A percentile compares a stretch with the other conserved stretches of the same genome.
Conservation (phyloP, 495 filamentous ascomycete species). For the Aspergillus mulundensis region DNA sequence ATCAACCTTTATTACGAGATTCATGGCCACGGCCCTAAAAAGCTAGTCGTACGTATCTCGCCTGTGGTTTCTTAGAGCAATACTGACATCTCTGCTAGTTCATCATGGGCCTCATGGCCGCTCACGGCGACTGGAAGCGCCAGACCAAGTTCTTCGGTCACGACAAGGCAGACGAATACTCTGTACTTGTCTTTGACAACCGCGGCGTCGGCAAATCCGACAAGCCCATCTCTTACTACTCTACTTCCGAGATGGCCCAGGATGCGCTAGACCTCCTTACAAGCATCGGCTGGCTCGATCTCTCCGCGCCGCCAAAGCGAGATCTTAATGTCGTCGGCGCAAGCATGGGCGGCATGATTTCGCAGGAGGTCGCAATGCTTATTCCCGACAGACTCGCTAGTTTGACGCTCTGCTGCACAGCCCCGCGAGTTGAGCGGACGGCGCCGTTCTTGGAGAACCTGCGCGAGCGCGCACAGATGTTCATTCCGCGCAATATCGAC, state of each 20-base stretch:
- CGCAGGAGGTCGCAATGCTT: conserved; percentile 68
- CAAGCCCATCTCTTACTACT: conserved; percentile 55
- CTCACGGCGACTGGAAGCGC: conserved; percentile 62
- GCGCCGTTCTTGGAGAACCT: conserved; percentile 61
- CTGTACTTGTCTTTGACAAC: conserved; percentile 69
- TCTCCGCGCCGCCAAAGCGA: conserved; percentile 54
- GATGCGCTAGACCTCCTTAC: conserved; percentile 61
- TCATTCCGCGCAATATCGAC: conserved; percentile 66
- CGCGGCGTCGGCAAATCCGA: conserved; percentile 70
- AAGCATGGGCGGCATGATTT: conserved; percentile 84
- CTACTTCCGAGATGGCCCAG: conserved; percentile 54
- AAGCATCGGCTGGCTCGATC: conserved; percentile 52
- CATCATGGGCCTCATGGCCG: conserved; percentile 31
- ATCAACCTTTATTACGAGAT: conserved; percentile 71
- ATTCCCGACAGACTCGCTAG: conserved; percentile 60
- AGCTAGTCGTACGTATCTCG: conserved; percentile 59
- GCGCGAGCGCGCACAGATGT: conserved; percentile 54
- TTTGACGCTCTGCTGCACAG: conserved; percentile 65
- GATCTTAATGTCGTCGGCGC: conserved; percentile 69
- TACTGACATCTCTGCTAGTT: conserved; percentile 11
- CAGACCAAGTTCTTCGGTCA: conserved; percentile 76
- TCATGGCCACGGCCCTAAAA: conserved; percentile 67
- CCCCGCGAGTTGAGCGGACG: conserved; percentile 63
- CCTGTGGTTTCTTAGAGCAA: conserved; percentile 3
- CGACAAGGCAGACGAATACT: conserved; percentile 56